Base-by-base conservation (phyloP, 345 rosid genomes). In the Melaleuca alternifolia region DNA sequence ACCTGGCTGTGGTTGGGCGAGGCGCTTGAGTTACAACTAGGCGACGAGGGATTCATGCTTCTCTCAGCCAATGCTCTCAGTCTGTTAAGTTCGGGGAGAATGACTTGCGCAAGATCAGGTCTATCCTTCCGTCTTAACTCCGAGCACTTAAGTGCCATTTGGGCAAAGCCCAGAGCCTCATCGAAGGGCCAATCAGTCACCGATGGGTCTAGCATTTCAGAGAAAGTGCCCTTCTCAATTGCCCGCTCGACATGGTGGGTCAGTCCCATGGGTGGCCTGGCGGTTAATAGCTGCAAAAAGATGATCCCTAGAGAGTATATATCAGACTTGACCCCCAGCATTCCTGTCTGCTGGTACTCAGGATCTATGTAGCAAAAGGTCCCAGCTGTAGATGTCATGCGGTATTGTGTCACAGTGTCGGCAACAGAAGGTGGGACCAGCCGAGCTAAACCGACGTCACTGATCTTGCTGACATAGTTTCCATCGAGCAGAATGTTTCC, bases 311-410 rank as follows among this genome's bases (percentile, higher is more conserved):
- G 89, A 87, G 89, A 84, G 86, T 87, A 87, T 50, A 87, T 79
- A 15, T 87, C 89, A 11, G 89, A 87, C 51, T 87, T 87, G 51
- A 87, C 79, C 7, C 86, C 89, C 50, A 87, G 59, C 89, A 84
- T 87, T 50, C 89, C 89, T 9, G 89, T 87, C 84, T 87, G 89
- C 76, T 87, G 89, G 21, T 87, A 87, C 77, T 87, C 89, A 0
- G 89, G 89, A 62, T 87, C 89, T 11, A 87, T 84, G 50, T 87
- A 87, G 86, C 89, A 87, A 59, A 87, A 87, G 11, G 89, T 87
- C 59, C 86, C 89, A 12, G 86, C 86, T 6, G 89, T 87, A 26
- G 89, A 84, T 16, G 86, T 87, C 89, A 87, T 46, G 26, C 84
- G 86, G 76, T 84, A 87, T 54, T 87, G 89, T 6, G 89, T 84